Conservation (phyloP, 176 grass and related monocot species). For the Eleusine coracana region DNA sequence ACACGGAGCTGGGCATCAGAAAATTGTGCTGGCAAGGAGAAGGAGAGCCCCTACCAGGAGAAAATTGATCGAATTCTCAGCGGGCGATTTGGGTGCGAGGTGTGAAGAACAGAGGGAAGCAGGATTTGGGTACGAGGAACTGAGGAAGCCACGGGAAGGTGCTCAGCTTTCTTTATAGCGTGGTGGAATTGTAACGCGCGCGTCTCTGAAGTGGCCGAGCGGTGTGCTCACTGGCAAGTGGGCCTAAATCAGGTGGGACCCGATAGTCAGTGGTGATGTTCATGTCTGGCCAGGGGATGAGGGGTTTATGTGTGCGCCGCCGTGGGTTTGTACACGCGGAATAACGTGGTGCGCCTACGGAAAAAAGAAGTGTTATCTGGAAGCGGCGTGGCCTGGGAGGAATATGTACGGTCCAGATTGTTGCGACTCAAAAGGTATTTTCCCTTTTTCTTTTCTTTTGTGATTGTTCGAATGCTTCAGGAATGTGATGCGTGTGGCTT, state of each 20-base stretch:
- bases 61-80: background rate
- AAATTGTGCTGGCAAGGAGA: background rate
- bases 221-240: background rate
- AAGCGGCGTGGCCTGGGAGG: background rate
- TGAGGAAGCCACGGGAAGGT: slow-evolving; percentile 22
- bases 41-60: background rate
- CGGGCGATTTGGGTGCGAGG: background rate
- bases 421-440: background rate
- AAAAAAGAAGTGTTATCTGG: background rate
- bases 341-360: background rate
- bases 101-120: background rate
- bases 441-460: background rate
- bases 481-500: background rate
- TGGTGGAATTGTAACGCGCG: background rate
- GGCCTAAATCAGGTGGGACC: background rate
- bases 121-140: slow-evolving; percentile 13
- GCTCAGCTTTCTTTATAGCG: slow-evolving; percentile 33
- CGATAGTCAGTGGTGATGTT: background rate
- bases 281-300: background rate
- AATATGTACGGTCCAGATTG: slow-evolving; percentile 5
- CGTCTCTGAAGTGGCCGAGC: background rate
- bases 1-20: background rate
- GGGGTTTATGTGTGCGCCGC: slow-evolving; percentile 25
- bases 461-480: slow-evolving; percentile 16
- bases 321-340: slow-evolving; percentile 32